Conservation (phyloP, 2,329 filamentous ascomycete genomes). For the Sphaerulina vaccinii region DNA sequence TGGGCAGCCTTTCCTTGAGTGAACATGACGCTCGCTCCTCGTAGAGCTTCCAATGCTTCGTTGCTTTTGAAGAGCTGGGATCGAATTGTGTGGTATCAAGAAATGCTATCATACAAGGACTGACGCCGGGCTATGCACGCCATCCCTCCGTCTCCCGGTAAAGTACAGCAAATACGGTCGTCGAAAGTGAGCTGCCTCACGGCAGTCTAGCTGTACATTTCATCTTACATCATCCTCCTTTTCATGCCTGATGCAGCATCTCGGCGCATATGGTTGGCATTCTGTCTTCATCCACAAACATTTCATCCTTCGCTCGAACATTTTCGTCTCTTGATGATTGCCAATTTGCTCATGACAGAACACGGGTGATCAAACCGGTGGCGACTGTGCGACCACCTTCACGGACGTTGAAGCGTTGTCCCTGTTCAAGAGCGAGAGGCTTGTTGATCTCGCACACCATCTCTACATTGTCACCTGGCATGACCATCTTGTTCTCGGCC, state of each 20-base stretch:
- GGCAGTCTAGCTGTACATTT: constrained; percentile 14
- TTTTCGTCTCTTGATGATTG: background rate
- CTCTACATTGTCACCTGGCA: constrained; percentile 98
- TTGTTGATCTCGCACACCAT: constrained; percentile 86
- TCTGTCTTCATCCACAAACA: background rate
- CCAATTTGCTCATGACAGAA: constrained; percentile 36
- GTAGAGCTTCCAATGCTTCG: background rate
- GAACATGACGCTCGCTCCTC: too few species aligned
- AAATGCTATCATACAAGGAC: constrained; percentile 19
- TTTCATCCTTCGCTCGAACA: background rate
- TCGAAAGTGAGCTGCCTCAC: constrained; percentile 16
- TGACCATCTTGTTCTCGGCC: constrained; percentile 71
- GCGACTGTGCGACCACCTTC: constrained; percentile 74
- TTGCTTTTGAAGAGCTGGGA: constrained; percentile 19
- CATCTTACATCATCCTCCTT: constrained; percentile 8
- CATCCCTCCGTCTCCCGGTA: constrained; percentile 10
- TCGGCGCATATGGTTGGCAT: background rate
- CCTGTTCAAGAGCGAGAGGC: constrained; percentile 83
- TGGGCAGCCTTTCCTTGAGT: too few species aligned
- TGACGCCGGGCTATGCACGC: constrained; percentile 22
- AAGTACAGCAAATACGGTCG: constrained; percentile 26
- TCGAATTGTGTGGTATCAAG: constrained; percentile 27
- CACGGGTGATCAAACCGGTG: constrained; percentile 42
- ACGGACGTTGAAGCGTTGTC: constrained; percentile 96
- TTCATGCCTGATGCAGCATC: background rate